Evolutionary conservation across 2,329 filamentous ascomycete genomes (phyloP).

Genomic region (Ilyonectria sp.): DNA sequence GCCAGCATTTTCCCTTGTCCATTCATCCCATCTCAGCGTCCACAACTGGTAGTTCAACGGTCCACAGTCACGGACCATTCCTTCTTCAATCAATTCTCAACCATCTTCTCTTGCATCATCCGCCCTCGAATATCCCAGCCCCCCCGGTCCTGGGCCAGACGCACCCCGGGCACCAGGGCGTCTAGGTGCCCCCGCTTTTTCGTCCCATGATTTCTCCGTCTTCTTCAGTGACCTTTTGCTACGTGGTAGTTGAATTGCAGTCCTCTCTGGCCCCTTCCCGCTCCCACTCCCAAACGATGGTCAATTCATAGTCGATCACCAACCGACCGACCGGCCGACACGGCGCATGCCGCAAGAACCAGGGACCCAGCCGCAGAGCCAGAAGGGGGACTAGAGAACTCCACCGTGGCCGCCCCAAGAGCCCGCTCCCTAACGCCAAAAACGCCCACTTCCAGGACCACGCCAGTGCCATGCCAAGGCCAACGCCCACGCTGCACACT

Average conservation of each 20-base stretch:
- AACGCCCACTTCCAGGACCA: constrained; percentile 12
- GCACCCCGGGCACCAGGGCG: constrained; percentile 37
- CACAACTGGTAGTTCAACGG: constrained; percentile 6
- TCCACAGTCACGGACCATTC: constrained; percentile 17
- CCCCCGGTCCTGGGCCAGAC: constrained; percentile 35
- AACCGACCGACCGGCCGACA: constrained; percentile 24
- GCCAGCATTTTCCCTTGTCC: constrained; percentile 18
- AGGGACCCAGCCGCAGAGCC: constrained; percentile 24
- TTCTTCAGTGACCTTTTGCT: background rate
- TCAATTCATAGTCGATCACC: constrained; percentile 20
- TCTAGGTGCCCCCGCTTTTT: constrained; percentile 28
- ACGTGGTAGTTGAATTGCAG: constrained; percentile 25
- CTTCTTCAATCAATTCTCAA: constrained; percentile 38
- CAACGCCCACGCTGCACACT: constrained; percentile 22
- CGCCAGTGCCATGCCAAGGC: constrained; percentile 22
- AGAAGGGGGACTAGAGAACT: constrained; percentile 26
- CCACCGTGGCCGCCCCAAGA: constrained; percentile 30
- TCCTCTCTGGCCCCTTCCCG: constrained; percentile 22
- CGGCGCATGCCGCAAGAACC: constrained; percentile 28
- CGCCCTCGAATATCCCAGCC: constrained; percentile 29
- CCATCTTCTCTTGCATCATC: constrained; percentile 45
- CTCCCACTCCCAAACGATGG: constrained; percentile 24
- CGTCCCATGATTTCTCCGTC: constrained; percentile 32
- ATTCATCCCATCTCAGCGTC: background rate
- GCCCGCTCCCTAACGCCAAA: constrained; percentile 36